These are phyloP conservation scores for Linanthus parryae DNA, from an alignment of 148 eudicot species.

Conservation along the genomic window DNA sequence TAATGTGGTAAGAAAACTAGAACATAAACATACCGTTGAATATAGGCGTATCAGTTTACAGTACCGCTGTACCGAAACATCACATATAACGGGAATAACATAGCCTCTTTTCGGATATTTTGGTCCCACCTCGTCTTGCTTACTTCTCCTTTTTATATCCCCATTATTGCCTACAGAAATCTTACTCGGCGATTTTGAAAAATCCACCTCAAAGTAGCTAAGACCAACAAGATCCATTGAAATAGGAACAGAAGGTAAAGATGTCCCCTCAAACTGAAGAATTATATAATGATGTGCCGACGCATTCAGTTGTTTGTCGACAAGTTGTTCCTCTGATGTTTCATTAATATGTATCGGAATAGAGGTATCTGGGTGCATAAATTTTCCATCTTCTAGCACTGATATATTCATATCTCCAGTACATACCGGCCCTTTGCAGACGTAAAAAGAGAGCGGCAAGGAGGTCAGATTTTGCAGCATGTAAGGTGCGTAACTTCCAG, in stretches of 20 bases:
- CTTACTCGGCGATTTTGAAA: constrained; percentile 47
- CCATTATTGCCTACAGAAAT: constrained; percentile 14
- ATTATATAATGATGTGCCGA: constrained; percentile 65
- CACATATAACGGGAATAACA: constrained; percentile 84
- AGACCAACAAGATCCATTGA: constrained; percentile 97
- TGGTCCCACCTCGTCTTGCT: constrained; percentile 23
- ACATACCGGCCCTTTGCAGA: constrained; percentile 42
- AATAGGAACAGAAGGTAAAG: constrained; percentile 64
- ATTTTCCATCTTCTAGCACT: constrained; percentile 28
- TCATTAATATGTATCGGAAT: constrained; percentile 67
- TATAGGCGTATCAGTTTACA: constrained; percentile 81
- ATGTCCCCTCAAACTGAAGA: constrained; percentile 78
- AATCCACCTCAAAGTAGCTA: constrained; percentile 77
- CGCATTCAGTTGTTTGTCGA: constrained; percentile 46
- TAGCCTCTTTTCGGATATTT: constrained; percentile 42
- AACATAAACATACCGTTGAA: constrained; percentile 69
- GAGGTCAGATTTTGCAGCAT: constrained; percentile 77
- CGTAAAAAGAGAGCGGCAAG: constrained; percentile 58
- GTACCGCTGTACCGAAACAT: constrained; percentile 78
- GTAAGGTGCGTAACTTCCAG: constrained; percentile 84
- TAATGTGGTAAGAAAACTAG: background rate
- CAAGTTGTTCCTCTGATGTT: constrained; percentile 59
- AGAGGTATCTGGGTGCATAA: constrained; percentile 60
- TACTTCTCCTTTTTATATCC: constrained; percentile 19
- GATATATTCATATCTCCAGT: constrained; percentile 45